phyloP scores from a whole-genome alignment of 2,329 filamentous ascomycete genomes.

The Parastagonospora nodorum region DNA sequence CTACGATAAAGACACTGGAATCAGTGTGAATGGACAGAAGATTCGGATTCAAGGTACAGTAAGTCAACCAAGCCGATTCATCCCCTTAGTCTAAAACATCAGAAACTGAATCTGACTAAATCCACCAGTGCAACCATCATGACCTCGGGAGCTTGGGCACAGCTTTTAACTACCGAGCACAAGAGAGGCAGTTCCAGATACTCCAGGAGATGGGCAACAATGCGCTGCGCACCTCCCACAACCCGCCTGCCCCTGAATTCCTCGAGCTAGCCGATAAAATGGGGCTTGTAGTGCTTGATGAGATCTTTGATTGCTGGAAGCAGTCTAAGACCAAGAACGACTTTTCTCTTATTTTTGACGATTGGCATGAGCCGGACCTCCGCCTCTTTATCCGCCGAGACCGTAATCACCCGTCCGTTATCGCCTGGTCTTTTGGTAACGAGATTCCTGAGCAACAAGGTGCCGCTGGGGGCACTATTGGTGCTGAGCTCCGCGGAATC shows the following conservation, averaged over 20 bases:
- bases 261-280: constrained; percentile 56
- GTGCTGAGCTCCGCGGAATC: constrained; percentile 43
- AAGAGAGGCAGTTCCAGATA: constrained; percentile 56
- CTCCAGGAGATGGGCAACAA: constrained; percentile 58
- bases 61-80: background rate
- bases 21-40: constrained; percentile 54
- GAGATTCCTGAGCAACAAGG: constrained; percentile 57
- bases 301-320: constrained; percentile 60
- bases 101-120: background rate
- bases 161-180: constrained; percentile 57
- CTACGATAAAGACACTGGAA: constrained; percentile 49
- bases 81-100: background rate
- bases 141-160: constrained; percentile 57
- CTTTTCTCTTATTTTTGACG: constrained; percentile 58
- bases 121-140: constrained; percentile 53
- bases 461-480: constrained; percentile 40
- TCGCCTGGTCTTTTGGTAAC: constrained; percentile 61
- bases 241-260: constrained; percentile 58
- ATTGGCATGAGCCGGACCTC: constrained; percentile 60
- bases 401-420: constrained; percentile 59
- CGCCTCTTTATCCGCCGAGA: constrained; percentile 59
- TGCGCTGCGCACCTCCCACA: constrained; percentile 58
- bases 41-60: constrained; percentile 53
- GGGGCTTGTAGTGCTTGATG: constrained; percentile 59
- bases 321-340: constrained; percentile 53